Evolutionary conservation across 2,329 filamentous ascomycete species (phyloP), one percentile per base, ranked within the genome.

Genomic region (Phialocephala sp.): DNA sequence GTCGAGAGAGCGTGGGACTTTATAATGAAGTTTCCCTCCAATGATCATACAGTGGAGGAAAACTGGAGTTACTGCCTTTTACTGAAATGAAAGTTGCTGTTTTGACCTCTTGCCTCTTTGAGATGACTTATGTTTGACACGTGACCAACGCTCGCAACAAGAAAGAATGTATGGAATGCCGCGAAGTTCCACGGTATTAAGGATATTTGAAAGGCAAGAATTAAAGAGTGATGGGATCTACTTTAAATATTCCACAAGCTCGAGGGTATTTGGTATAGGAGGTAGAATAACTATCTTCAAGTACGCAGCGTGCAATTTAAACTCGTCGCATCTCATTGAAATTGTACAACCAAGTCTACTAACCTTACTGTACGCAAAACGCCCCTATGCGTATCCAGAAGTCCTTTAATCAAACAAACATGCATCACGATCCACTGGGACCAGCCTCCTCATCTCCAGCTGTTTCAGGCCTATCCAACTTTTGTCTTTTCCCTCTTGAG

Each of bases 381-480:
- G 24, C 24, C 3, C 20, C 50, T 32, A 54, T 54, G 50, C 50
- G 2, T 32, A 32, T 32, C 50, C 50, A 54, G 50, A 35, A 54
- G 22, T 32, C 50, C 24, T 11, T 27, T 14, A 14, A 27, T 4
- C 50, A 18, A 54, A 27, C 50, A 54, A 54, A 54, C 22, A 54
- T 54, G 35, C 24, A 68, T 70, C 62, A 73, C 36, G 70, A 68
- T 56, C 64, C 66, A 50, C 70, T 73, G 43, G 70, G 68, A 56
- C 72, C 72, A 56, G 71, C 71, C 59, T 72, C 72, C 35, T 72
- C 70, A 62, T 73, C 71, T 9, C 56, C 70, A n/a, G 22, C 39
- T 39, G 58, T 67, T 59, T 18, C n/a, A 55, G 39, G 45, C n/a
- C 37, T 67, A 32, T 69, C 69, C 36, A 50, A 43, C 37, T 22